Evolutionary conservation across 495 filamentous ascomycete species (phyloP).

Genomic region (Podospora appendiculata): DNA sequence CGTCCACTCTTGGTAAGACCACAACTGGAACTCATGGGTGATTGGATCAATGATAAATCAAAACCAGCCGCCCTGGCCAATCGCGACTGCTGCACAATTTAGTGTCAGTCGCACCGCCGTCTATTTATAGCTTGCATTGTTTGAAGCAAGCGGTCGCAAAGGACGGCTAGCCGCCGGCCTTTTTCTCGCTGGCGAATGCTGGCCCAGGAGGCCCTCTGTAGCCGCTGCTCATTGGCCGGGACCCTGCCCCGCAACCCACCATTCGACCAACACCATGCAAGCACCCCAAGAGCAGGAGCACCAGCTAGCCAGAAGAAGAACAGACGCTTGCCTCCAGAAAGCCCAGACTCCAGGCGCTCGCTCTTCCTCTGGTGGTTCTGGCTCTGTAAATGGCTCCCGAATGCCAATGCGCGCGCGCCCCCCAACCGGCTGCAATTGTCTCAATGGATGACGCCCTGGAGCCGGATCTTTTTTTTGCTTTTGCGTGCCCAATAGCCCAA

Average conservation of each 20-base stretch:
- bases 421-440: no score
- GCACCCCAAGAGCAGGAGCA: slow-evolving; percentile 8
- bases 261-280: slow-evolving; percentile 15
- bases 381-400: no score
- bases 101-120: slow-evolving; percentile 15
- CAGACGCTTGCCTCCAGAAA: no score
- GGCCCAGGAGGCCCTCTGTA: background rate
- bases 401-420: no score
- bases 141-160: slow-evolving; percentile 20
- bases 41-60: slow-evolving; percentile 7
- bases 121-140: slow-evolving; percentile 27
- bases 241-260: slow-evolving; percentile 14
- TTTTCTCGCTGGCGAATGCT: slow-evolving; percentile 3
- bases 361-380: no score
- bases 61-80: slow-evolving; percentile 9
- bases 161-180: slow-evolving; percentile 22
- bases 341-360: no score
- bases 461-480: no score
- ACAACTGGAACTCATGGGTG: background rate
- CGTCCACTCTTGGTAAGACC: slow-evolving; percentile 8
- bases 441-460: no score
- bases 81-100: slow-evolving; percentile 15
- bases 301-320: background rate
- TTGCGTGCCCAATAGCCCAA: no score
- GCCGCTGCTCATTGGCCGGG: slow-evolving; percentile 12